These are phyloP conservation scores for Hymenoscyphus linearis DNA, from an alignment of 2,329 filamentous ascomycete species.

Conservation along the genomic window DNA sequence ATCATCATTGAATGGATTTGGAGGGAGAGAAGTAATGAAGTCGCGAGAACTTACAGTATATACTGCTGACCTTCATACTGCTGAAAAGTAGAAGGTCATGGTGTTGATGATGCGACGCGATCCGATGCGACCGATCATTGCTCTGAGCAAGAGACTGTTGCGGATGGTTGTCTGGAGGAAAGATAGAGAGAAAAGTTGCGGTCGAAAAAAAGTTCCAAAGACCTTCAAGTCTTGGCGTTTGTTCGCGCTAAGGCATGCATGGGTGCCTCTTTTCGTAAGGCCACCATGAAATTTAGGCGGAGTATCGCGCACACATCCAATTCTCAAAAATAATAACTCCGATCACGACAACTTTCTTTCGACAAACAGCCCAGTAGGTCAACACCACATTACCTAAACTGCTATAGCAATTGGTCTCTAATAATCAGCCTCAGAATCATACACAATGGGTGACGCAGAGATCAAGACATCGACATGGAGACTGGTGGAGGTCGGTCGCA, in stretches of 20 bases:
- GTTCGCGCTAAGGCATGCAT: slow-evolving; percentile 6
- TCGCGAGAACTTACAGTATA: slow-evolving; percentile 8
- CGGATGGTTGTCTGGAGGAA: not conserved
- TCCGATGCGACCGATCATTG: not conserved
- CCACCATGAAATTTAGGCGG: slow-evolving; percentile 13
- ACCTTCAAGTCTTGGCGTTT: too few relatives aligned
- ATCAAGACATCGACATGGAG: slow-evolving; percentile 84
- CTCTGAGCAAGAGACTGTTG: not conserved
- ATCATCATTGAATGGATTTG: slow-evolving; percentile 64
- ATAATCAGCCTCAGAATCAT: slow-evolving; percentile 42
- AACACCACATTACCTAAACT: slow-evolving; percentile 15
- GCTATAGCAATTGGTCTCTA: slow-evolving; percentile 23
- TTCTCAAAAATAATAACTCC: slow-evolving; percentile 7
- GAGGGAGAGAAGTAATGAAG: slow-evolving; percentile 14
- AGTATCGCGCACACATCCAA: not conserved
- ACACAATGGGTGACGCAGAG: slow-evolving; percentile 77
- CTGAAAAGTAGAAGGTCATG: not conserved
- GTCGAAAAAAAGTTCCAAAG: not conserved
- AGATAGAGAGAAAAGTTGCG: not conserved
- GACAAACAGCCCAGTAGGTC: slow-evolving; percentile 31
- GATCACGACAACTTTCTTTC: slow-evolving; percentile 25
- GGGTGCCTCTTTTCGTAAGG: slow-evolving; percentile 9
- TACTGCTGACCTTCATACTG: not conserved
- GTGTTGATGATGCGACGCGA: not conserved
- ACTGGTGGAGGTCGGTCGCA: slow-evolving; percentile 96